These are phyloP conservation scores for Neoarthrinium moseri DNA, from an alignment of 2,329 filamentous ascomycete genomes.

Conservation along the genomic window DNA sequence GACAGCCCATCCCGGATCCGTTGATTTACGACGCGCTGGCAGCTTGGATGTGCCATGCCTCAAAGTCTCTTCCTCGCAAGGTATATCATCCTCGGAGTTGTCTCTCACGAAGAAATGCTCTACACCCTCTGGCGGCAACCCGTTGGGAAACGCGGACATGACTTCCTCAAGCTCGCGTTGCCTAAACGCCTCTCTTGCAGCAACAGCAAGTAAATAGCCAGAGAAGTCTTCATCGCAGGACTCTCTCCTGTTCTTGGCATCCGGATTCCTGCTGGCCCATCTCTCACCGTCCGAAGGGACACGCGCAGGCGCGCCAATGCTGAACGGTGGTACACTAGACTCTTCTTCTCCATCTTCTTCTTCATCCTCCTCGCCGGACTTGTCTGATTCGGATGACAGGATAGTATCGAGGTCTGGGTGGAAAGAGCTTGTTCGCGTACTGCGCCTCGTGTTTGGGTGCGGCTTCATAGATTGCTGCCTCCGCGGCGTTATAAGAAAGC, in stretches of 20 bases:
- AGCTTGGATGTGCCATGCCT: conserved; percentile 35
- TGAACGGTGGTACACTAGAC: conserved; percentile 11
- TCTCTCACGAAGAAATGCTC: conserved; percentile 69
- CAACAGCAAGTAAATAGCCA: conserved; percentile 75
- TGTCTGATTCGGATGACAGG: conserved; percentile 41
- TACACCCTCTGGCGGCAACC: conserved; percentile 66
- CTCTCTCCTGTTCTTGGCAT: conserved; percentile 57
- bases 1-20: conserved; percentile 71
- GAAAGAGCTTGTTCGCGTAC: conserved; percentile 37
- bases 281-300: conserved; percentile 10
- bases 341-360: conserved; percentile 25
- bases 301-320: conserved; percentile 7
- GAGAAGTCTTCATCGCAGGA: conserved; percentile 74
- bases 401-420: conserved; percentile 41
- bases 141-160: conserved; percentile 72
- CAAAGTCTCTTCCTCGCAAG: conserved; percentile 35
- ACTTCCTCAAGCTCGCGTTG: conserved; percentile 73
- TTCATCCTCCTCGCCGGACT: conserved; percentile 36
- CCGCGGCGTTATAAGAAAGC: conserved; percentile 34
- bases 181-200: conserved; percentile 75
- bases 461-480: conserved; percentile 38
- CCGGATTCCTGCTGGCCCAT: conserved; percentile 28
- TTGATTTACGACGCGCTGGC: conserved; percentile 57
- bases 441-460: conserved; percentile 37
- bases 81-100: conserved; percentile 57